Evolutionary conservation across 306 rosid species (phyloP).

Genomic region (Cucurbita pepo): DNA sequence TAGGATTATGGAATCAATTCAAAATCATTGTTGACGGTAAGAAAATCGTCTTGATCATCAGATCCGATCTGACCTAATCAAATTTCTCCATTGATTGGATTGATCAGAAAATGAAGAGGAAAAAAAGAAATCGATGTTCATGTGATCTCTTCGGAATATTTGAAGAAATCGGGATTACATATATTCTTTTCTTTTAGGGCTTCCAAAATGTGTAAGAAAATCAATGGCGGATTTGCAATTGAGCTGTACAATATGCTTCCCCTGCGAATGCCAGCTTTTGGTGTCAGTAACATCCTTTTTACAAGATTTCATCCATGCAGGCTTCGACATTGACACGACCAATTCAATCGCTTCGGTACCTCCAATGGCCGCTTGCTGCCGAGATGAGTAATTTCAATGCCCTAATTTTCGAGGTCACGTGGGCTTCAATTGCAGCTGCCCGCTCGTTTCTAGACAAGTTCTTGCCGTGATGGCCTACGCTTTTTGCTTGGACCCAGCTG

Average conservation of each 20-base stretch:
- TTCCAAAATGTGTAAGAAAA: neutral
- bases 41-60: neutral
- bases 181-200: neutral
- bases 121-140: neutral
- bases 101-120: neutral
- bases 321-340: neutral
- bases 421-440: neutral
- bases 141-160: neutral
- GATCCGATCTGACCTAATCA: neutral
- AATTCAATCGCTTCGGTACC: neutral
- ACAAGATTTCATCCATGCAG: neutral
- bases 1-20: neutral
- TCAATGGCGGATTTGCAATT: conserved; percentile 4
- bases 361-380: neutral
- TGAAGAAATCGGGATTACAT: neutral
- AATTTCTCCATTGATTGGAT: neutral
- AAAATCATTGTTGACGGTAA: neutral
- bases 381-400: neutral
- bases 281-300: neutral
- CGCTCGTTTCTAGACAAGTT: neutral
- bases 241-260: neutral
- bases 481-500: conserved; percentile 4
- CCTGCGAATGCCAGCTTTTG: conserved; percentile 2
- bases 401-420: neutral
- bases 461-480: neutral